These are phyloP conservation scores for Pythium dissimile DNA, from an alignment of 352 stramenopile genomes.

Conservation along the genomic window DNA sequence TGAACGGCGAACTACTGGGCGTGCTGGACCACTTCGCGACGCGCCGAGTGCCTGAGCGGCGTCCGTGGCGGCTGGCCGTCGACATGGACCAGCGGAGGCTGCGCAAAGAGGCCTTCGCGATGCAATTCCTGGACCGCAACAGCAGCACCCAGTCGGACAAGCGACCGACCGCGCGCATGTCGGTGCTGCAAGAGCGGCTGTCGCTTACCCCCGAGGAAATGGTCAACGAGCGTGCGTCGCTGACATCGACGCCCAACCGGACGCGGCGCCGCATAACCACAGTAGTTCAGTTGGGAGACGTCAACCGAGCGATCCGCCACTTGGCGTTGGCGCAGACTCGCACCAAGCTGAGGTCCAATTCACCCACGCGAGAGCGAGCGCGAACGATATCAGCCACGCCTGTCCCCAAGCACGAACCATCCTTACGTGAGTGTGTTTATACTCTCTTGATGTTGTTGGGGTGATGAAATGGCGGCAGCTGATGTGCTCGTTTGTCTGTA, in stretches of 20 bases:
- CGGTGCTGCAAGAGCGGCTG: conserved; percentile 46
- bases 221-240: conserved; percentile 7
- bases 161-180: conserved; percentile 28
- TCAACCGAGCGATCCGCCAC: conserved; percentile 6
- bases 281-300: conserved; percentile 1
- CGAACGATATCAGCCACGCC: background rate
- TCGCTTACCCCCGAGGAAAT: conserved; percentile 38
- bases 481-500: background rate
- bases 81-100: conserved; percentile 39
- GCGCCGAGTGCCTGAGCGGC: conserved; percentile 36
- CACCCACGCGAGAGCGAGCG: background rate
- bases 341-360: background rate
- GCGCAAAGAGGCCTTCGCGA: conserved; percentile 37
- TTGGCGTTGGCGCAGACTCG: conserved; percentile 2
- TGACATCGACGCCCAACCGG: conserved; percentile 2
- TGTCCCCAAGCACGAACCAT: background rate
- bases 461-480: background rate
- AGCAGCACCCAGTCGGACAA: conserved; percentile 11
- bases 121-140: conserved; percentile 30
- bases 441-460: background rate
- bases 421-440: conserved; percentile 6
- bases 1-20: conserved; percentile 36
- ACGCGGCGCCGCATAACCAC: conserved; percentile 8
- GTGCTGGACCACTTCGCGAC: conserved; percentile 70
- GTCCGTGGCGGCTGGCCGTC: conserved; percentile 56